A percentile compares a stretch with the other conserved stretches of the same genome.
Evolutionary conservation across 106 monocot species (phyloP).

Genomic region (Hemerocallis citrina): DNA sequence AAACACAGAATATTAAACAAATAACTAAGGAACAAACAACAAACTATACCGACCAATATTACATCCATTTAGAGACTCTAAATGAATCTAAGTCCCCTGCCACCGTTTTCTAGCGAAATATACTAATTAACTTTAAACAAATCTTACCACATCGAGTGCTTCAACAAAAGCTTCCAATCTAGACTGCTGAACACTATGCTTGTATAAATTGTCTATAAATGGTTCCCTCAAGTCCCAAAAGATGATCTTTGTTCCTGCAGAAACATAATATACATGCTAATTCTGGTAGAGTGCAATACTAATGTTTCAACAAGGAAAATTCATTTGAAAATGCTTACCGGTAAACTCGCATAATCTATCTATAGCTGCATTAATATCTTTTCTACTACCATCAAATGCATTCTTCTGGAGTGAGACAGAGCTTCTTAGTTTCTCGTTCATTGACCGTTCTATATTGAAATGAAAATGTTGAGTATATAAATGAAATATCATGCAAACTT

Average conservation of each 20-base stretch:
- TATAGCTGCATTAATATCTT: conserved; percentile 86
- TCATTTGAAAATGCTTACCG: conserved; percentile 28
- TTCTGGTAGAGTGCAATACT: background rate
- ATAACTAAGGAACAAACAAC: background rate
- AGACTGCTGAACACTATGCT: conserved; percentile 58
- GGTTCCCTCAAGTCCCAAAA: conserved; percentile 90
- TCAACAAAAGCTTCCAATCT: conserved; percentile 70
- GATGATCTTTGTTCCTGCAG: conserved; percentile 72
- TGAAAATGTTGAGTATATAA: background rate
- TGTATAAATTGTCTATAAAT: conserved; percentile 86
- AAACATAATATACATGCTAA: conserved; percentile 5
- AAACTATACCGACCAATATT: background rate
- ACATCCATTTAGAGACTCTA: too few relatives aligned
- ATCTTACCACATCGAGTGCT: conserved; percentile 67
- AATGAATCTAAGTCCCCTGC: too few relatives aligned
- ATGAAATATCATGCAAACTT: background rate
- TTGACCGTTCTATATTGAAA: conserved; percentile 45
- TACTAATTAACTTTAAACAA: background rate
- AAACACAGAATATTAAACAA: background rate
- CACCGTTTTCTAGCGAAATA: too few relatives aligned
- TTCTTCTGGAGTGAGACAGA: conserved; percentile 30
- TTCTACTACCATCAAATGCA: conserved; percentile 89
- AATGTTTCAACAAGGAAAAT: background rate
- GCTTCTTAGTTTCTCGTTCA: conserved; percentile 50
- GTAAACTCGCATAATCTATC: conserved; percentile 80